These are phyloP conservation scores for Cucumis sativus DNA, from an alignment of 306 rosid genomes.

Conservation along the genomic window DNA sequence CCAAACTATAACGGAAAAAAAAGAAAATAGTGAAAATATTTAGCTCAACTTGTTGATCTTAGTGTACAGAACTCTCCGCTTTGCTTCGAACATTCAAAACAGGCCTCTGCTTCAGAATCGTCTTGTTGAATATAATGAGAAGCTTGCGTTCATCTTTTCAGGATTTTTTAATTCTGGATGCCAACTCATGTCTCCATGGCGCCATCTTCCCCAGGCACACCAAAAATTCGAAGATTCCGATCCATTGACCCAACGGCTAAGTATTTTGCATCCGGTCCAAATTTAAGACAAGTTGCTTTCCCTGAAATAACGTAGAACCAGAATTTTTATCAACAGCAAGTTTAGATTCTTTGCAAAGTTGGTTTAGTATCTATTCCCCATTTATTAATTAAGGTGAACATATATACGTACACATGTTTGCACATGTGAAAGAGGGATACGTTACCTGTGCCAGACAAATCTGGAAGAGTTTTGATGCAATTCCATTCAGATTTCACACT, in stretches of 20 bases:
- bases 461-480: conserved; percentile 81
- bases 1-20: not conserved
- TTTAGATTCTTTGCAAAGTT: not conserved
- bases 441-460: conserved; percentile 92
- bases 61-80: not conserved
- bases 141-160: not conserved
- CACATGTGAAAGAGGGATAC: not conserved
- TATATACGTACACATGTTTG: not conserved
- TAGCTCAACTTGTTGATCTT: not conserved
- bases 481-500: conserved; percentile 95
- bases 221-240: conserved; percentile 84
- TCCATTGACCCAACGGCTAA: conserved; percentile 92
- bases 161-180: not conserved
- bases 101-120: not conserved
- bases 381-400: not conserved
- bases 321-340: not conserved
- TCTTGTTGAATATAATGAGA: not conserved
- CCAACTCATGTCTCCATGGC: conserved; percentile 29
- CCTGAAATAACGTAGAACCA: conserved; percentile 29
- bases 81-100: not conserved
- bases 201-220: conserved; percentile 48
- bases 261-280: conserved; percentile 81
- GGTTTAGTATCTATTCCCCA: not conserved
- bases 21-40: not conserved
- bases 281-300: conserved; percentile 60